These are phyloP conservation scores for Claviceps cyperi DNA, from an alignment of 2,329 filamentous ascomycete genomes.

Conservation along the genomic window DNA sequence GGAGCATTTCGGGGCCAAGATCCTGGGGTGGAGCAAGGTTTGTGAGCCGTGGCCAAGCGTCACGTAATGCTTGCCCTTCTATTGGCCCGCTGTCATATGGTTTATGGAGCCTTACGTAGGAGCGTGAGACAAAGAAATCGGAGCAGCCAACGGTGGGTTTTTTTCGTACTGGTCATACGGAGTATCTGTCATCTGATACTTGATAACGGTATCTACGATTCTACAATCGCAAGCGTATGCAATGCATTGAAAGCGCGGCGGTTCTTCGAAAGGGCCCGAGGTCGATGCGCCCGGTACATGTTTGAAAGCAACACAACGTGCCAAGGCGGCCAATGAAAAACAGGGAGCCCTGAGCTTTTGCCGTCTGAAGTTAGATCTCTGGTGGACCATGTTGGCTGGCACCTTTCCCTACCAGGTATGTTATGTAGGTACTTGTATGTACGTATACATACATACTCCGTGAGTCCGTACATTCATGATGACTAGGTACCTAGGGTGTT, in stretches of 20 bases:
- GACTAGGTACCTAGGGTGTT: too few relatives aligned
- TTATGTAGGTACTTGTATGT: too few relatives aligned
- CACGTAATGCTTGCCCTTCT: constrained; percentile 5
- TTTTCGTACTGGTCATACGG: neutral
- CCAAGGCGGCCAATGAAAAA: neutral
- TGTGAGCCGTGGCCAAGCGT: neutral
- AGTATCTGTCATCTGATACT: too few relatives aligned
- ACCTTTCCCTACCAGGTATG: too few relatives aligned
- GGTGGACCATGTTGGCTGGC: neutral
- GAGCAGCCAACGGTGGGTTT: neutral
- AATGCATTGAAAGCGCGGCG: neutral
- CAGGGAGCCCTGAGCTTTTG: neutral
- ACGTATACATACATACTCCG: too few relatives aligned
- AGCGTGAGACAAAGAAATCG: constrained; percentile 1
- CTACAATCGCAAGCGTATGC: neutral
- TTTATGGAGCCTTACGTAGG: neutral
- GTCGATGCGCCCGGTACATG: too few relatives aligned
- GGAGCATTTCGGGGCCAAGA: neutral
- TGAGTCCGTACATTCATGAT: too few relatives aligned
- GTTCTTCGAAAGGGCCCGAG: too few relatives aligned
- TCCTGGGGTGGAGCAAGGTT: constrained; percentile 2
- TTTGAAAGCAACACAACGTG: neutral
- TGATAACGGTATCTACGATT: neutral
- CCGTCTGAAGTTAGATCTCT: neutral
- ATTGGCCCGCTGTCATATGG: constrained; percentile 7